Base-by-base conservation (phyloP, 78 protist genomes). In the Dictyostelium capitatum region DNA sequence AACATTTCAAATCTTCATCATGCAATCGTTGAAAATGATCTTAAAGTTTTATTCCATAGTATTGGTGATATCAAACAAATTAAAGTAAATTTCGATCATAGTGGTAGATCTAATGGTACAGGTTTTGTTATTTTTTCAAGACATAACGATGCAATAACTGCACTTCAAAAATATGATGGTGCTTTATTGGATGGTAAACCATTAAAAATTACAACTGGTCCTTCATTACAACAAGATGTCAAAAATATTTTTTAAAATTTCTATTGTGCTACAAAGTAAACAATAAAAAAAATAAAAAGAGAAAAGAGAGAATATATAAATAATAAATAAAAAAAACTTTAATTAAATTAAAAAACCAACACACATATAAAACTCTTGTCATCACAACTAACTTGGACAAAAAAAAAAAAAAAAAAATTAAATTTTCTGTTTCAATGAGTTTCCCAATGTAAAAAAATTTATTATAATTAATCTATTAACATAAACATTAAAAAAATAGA, bases 71-170 rank as follows among this genome's bases (percentile, higher is more conserved):
- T 87, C 8, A 87, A 77, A 32, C 50, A 23, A 19, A 54, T 74
- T 48, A 87, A 62, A 48, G 64, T 87, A 14, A 43, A 87, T 47
- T 87, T n/a, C 23, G 92, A 87, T 62, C 6, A 64, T 4, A 30
- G 53, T 28, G 83, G 92, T 50, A 56, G 92, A 77, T 48, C 69
- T 15, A 41, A 57, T 43, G 92, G 92, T 19, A 77, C 92, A 30
- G 92, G 75, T n/a, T 84, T 56, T 57, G 69, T 70, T 10, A 74
- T 84, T 48, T 74, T 12, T 28, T 12, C 59, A 20, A 70, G 43
- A 54, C 46, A 72, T 14, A n/a, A 6, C 7, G 91, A 84, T 73
- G 91, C 91, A 23, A 12, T 47, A 14, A 9, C 43, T 32, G 91
- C 91, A 14, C 6, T 56, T 2, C 25, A 56, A 50, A 23, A 14